These are phyloP conservation scores for Thamnidium elegans DNA, from an alignment of 192 early-diverging fungal genomes.

Conservation along the genomic window DNA sequence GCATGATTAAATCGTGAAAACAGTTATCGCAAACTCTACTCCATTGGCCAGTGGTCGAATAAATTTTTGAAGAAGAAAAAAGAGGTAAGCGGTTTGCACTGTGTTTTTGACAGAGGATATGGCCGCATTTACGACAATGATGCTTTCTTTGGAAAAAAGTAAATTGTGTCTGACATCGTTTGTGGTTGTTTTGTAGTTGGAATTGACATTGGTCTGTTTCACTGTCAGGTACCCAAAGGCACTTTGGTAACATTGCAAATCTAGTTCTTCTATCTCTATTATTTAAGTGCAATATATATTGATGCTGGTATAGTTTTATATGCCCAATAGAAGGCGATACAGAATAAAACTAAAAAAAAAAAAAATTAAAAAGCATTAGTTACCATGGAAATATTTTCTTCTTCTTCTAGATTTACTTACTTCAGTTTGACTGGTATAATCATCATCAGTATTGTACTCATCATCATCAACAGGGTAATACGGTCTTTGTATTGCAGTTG, in stretches of 20 bases:
- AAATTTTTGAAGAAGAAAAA: conserved; percentile 5
- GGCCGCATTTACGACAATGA: conserved; percentile 35
- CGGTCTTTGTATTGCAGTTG: background rate
- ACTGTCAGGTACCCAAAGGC: conserved; percentile 26
- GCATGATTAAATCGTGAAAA: conserved; percentile 22
- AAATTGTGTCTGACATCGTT: conserved; percentile 25
- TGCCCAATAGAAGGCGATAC: conserved; percentile 7
- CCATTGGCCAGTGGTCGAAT: conserved; percentile 17
- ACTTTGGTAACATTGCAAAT: conserved; percentile 14
- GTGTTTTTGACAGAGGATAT: conserved; percentile 25
- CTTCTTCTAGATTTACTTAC: background rate
- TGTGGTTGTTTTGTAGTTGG: background rate
- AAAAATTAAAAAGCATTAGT: background rate
- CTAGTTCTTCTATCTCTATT: conserved; percentile 13
- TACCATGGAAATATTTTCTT: background rate
- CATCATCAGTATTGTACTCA: background rate
- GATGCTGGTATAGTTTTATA: conserved; percentile 16
- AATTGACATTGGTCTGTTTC: conserved; percentile 29
- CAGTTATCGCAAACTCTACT: conserved; percentile 31
- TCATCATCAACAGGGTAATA: background rate
- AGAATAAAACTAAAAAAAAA: conserved; percentile 12
- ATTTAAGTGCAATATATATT: conserved; percentile 21
- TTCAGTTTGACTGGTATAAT: background rate
- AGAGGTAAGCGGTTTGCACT: conserved; percentile 24
- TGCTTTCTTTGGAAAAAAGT: conserved; percentile 28